These are phyloP conservation scores for Xerocomus spinulosus DNA, from an alignment of 768 basidiomycete genomes.

Conservation along the genomic window DNA sequence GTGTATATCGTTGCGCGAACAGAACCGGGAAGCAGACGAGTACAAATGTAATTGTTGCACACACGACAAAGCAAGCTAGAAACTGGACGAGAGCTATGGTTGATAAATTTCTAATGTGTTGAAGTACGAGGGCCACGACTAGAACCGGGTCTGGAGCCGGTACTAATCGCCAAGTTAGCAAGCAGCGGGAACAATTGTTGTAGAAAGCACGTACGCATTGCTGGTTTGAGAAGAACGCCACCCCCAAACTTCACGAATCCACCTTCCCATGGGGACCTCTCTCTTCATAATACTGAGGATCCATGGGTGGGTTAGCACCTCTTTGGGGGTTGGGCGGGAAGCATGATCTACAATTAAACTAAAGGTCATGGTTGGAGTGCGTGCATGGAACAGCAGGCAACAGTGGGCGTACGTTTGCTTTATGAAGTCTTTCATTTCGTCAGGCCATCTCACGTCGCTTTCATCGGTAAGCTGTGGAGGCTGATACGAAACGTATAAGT, in stretches of 20 bases:
- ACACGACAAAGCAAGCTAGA: constrained; percentile 10
- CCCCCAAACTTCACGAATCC: constrained; percentile 82
- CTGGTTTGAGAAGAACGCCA: constrained; percentile 49
- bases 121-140: constrained; percentile 26
- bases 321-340: constrained; percentile 73
- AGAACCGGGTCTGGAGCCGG: constrained; percentile 27
- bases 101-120: constrained; percentile 21
- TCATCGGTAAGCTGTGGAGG: constrained; percentile 83
- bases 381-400: constrained; percentile 1
- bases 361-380: constrained; percentile 5
- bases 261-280: constrained; percentile 84
- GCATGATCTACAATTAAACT: constrained; percentile 69
- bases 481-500: constrained; percentile 35
- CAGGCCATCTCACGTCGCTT: constrained; percentile 58
- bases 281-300: constrained; percentile 69
- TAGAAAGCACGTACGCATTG: constrained; percentile 16
- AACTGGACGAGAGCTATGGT: not conserved
- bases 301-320: constrained; percentile 84
- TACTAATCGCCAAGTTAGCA: constrained; percentile 3
- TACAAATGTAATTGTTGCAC: constrained; percentile 21
- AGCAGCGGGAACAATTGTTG: not conserved
- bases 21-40: constrained; percentile 12
- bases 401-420: constrained; percentile 61
- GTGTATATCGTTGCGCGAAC: constrained; percentile 20
- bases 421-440: constrained; percentile 90